A percentile compares a stretch with the other conserved stretches of the same genome.
These are phyloP conservation scores for Coleophoma eucalyptorum DNA, from an alignment of 2,329 filamentous ascomycete genomes.

Conservation along the genomic window DNA sequence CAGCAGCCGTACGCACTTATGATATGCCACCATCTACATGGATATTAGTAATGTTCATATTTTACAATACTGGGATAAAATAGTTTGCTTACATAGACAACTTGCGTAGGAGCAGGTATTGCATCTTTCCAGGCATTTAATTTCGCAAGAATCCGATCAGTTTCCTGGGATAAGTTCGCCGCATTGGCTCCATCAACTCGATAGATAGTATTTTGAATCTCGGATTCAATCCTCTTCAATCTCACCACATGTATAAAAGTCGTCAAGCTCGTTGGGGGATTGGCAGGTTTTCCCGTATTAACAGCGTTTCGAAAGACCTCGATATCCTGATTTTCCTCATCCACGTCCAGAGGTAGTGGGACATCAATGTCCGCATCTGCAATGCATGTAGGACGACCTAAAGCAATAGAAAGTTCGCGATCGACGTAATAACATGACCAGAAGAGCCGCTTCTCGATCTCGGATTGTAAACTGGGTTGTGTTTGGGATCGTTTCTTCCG, in stretches of 20 bases:
- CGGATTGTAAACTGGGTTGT: slow-evolving; percentile 1
- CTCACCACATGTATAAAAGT: slow-evolving; percentile 37
- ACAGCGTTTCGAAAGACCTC: slow-evolving; percentile 4
- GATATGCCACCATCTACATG: slow-evolving; percentile 7
- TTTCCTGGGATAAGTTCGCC: slow-evolving; percentile 2
- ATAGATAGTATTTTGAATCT: slow-evolving; percentile 45
- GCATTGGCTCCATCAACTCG: slow-evolving; percentile 35
- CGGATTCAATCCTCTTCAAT: slow-evolving; percentile 40
- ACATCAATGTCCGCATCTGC: slow-evolving; percentile 45
- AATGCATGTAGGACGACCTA: slow-evolving; percentile 43
- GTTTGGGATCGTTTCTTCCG: slow-evolving; percentile 25
- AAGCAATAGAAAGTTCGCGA: slow-evolving; percentile 40
- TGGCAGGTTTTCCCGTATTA: neutral
- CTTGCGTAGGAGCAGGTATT: slow-evolving; percentile 2
- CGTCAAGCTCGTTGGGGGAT: slow-evolving; percentile 23
- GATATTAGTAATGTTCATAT: neutral
- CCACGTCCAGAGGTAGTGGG: slow-evolving; percentile 36
- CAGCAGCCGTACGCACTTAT: slow-evolving; percentile 7
- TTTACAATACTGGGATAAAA: slow-evolving; percentile 3
- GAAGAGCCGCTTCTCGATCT: slow-evolving; percentile 33
- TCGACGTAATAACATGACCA: slow-evolving; percentile 47
- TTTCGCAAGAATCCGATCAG: slow-evolving; percentile 4
- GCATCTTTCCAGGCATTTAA: slow-evolving; percentile 6
- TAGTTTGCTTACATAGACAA: neutral
- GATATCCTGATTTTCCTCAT: slow-evolving; percentile 22